phyloP scores from a whole-genome alignment of 306 rosid species.

The Alnus glutinosa region DNA sequence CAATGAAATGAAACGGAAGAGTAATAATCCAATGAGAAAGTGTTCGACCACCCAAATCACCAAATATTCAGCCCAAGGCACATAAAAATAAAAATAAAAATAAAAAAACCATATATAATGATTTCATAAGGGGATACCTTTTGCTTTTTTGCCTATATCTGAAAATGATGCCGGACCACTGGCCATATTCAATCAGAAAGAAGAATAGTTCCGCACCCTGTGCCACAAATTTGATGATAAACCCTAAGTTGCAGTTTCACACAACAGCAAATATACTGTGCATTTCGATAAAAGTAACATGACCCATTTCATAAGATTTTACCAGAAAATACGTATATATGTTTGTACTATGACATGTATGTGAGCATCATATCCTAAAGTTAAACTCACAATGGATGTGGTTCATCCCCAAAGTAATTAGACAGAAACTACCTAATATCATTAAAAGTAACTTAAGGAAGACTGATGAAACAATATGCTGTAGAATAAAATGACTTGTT shows the following conservation, averaged over 20 bases:
- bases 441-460: background rate
- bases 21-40: background rate
- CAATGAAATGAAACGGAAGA: background rate
- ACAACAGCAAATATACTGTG: background rate
- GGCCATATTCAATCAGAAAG: constrained; percentile 56
- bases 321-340: background rate
- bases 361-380: background rate
- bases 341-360: background rate
- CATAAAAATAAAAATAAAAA: too few relatives aligned
- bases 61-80: background rate
- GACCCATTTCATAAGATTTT: background rate
- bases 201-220: constrained; percentile 35
- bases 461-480: background rate
- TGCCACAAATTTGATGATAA: constrained; percentile 2
- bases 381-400: background rate
- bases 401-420: background rate
- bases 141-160: constrained; percentile 83
- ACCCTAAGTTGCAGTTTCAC: constrained; percentile 2
- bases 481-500: background rate
- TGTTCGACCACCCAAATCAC: background rate
- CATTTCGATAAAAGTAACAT: background rate
- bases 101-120: background rate
- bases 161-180: constrained; percentile 85
- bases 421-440: background rate
- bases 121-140: constrained; percentile 47